A percentile compares a stretch with the other conserved stretches of the same genome.
Conservation (phyloP, 441 rosid genomes). For the Adansonia madagascariensis region DNA sequence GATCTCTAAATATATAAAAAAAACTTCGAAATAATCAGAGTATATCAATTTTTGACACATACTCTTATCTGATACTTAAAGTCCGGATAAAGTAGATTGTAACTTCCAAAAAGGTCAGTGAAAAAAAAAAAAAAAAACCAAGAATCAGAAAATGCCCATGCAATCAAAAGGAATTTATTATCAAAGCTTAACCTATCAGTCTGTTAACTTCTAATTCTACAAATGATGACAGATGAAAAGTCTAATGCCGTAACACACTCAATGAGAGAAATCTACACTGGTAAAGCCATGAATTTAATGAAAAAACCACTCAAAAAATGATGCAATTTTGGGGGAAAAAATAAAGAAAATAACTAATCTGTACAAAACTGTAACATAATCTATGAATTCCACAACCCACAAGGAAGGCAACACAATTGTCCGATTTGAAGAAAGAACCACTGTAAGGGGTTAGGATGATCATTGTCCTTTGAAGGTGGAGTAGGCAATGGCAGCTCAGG, state of each 20-base stretch:
- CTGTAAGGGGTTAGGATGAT: constrained; percentile 55
- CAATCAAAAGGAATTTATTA: neutral
- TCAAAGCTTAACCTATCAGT: constrained; percentile 8
- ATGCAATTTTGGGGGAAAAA: constrained; percentile 21
- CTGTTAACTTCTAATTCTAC: neutral
- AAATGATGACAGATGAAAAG: neutral
- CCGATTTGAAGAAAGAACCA: constrained; percentile 70
- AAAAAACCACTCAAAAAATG: constrained; percentile 39
- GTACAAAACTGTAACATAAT: constrained; percentile 22
- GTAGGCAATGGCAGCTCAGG: constrained; percentile 59
- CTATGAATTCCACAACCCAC: constrained; percentile 46
- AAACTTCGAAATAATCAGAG: too few species aligned
- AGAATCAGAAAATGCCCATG: too few species aligned
- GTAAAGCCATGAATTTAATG: constrained; percentile 48
- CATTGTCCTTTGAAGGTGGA: constrained; percentile 49
- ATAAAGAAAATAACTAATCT: constrained; percentile 15
- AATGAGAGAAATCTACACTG: neutral
- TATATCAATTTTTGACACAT: too few species aligned
- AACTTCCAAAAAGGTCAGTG: too few species aligned
- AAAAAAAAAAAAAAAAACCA: too few species aligned
- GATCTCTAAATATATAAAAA: too few species aligned
- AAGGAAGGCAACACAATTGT: constrained; percentile 67
- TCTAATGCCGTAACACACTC: neutral
- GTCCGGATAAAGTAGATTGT: too few species aligned
- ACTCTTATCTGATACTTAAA: too few species aligned